These are phyloP conservation scores for Oryza coarctata DNA, from an alignment of 176 grass and related monocot species.

Conservation along the genomic window DNA sequence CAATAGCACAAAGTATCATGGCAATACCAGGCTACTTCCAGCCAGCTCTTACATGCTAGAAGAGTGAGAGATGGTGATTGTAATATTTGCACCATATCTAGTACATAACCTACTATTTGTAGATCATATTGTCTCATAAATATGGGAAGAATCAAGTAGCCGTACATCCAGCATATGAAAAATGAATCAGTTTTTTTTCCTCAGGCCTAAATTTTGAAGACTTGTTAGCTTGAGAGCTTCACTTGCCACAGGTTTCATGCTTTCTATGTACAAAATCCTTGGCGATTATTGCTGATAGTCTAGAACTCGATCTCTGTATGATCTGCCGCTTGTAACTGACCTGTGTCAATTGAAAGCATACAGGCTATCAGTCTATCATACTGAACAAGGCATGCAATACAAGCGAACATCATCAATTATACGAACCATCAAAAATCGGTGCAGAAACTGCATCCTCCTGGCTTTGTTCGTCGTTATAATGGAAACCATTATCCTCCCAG, in stretches of 20 bases:
- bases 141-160: conserved; percentile 38
- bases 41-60: conserved; percentile 27
- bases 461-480: conserved; percentile 40
- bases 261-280: conserved; percentile 52
- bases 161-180: conserved; percentile 30
- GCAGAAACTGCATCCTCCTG: conserved; percentile 40
- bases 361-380: not conserved
- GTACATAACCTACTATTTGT: conserved; percentile 32
- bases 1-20: conserved; percentile 21
- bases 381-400: not conserved
- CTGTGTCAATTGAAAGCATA: conserved; percentile 14
- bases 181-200: conserved; percentile 46
- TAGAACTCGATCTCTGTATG: conserved; percentile 39
- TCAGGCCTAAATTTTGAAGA: conserved; percentile 25
- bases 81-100: conserved; percentile 64
- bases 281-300: conserved; percentile 9
- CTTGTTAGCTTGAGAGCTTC: conserved; percentile 47
- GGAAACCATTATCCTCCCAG: conserved; percentile 68
- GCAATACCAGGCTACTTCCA: conserved; percentile 17
- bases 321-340: conserved; percentile 40
- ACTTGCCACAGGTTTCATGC: conserved; percentile 31
- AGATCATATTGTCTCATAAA: conserved; percentile 21
- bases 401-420: conserved; percentile 9
- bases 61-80: conserved; percentile 39
- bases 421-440: conserved; percentile 51